These are phyloP conservation scores for Pythium phragmitis DNA, from an alignment of 352 stramenopile species.

Conservation along the genomic window DNA sequence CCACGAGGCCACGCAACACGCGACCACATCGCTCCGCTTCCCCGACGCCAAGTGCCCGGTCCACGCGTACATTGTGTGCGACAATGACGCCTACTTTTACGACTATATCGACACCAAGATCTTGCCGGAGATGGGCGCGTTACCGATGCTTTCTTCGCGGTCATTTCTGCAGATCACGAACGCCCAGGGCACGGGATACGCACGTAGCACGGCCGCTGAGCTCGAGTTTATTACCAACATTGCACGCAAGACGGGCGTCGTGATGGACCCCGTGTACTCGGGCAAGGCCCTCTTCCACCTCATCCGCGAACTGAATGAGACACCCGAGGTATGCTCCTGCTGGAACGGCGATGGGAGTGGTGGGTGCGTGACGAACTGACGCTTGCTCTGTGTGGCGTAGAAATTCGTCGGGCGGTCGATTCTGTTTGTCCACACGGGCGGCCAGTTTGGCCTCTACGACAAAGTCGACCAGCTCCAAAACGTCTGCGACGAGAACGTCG, in stretches of 20 bases:
- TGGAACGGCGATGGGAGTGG: too few species aligned
- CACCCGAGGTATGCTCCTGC: slow-evolving; percentile 38
- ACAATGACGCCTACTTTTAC: slow-evolving; percentile 85
- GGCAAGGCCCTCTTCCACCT: slow-evolving; percentile 86
- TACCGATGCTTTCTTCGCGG: slow-evolving; percentile 46
- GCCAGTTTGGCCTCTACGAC: slow-evolving; percentile 91
- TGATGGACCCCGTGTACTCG: slow-evolving; percentile 88
- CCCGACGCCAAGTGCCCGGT: slow-evolving; percentile 41
- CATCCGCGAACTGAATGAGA: slow-evolving; percentile 71
- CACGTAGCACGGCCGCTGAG: slow-evolving; percentile 72
- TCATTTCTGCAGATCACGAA: slow-evolving; percentile 82
- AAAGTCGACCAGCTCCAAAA: slow-evolving; percentile 78
- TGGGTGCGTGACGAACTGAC: not conserved
- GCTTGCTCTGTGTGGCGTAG: slow-evolving; percentile 20
- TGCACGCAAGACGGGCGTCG: slow-evolving; percentile 66
- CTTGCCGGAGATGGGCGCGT: slow-evolving; percentile 64
- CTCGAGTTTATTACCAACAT: slow-evolving; percentile 76
- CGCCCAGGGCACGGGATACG: slow-evolving; percentile 78
- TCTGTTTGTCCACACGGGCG: slow-evolving; percentile 91
- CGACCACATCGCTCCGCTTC: slow-evolving; percentile 41
- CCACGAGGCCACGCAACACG: slow-evolving; percentile 10
- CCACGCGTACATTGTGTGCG: slow-evolving; percentile 86
- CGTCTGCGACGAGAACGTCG: slow-evolving; percentile 45
- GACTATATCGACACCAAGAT: slow-evolving; percentile 77
- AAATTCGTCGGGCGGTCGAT: slow-evolving; percentile 85